A percentile compares a stretch with the other conserved stretches of the same genome.
Conservation (phyloP, 257 asterid species). For the Euphrasia confusa region DNA sequence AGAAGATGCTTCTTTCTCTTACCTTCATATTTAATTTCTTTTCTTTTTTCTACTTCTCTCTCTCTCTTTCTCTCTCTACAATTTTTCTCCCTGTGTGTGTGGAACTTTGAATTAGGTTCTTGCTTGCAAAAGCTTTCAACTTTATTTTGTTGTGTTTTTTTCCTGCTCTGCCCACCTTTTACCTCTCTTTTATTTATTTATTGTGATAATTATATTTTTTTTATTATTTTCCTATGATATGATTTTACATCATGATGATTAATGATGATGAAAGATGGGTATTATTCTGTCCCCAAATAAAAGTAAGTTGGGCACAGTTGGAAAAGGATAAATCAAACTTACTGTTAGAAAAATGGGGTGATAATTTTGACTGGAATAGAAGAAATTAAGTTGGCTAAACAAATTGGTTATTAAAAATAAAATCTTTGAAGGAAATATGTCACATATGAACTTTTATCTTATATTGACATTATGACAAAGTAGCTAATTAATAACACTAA, state of each 20-base stretch:
- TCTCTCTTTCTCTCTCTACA: conserved; percentile 4
- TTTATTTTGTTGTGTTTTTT: conserved; percentile 23
- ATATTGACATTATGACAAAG: too few relatives aligned
- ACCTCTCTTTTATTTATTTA: conserved; percentile 25
- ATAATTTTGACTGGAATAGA: not conserved
- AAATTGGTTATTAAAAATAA: too few relatives aligned
- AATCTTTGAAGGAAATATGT: too few relatives aligned
- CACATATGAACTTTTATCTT: too few relatives aligned
- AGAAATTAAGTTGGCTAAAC: too few relatives aligned
- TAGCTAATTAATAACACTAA: too few relatives aligned
- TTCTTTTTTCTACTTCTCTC: not conserved
- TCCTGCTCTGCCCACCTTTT: conserved; percentile 22
- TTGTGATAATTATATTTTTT: conserved; percentile 27
- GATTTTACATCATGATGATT: conserved; percentile 29
- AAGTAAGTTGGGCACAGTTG: not conserved
- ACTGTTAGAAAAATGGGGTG: not conserved
- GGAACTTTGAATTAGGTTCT: conserved; percentile 36
- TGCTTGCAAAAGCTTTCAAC: conserved; percentile 42
- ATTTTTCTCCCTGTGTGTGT: conserved; percentile 1
- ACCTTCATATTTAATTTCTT: conserved; percentile 16
- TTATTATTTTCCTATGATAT: conserved; percentile 1
- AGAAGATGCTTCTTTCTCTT: conserved; percentile 27
- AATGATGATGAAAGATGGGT: conserved; percentile 28
- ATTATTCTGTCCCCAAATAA: conserved; percentile 17
- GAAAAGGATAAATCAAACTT: not conserved